Base-by-base conservation (phyloP, 2,329 filamentous ascomycete genomes). In the Pseudogymnoascus sp. region DNA sequence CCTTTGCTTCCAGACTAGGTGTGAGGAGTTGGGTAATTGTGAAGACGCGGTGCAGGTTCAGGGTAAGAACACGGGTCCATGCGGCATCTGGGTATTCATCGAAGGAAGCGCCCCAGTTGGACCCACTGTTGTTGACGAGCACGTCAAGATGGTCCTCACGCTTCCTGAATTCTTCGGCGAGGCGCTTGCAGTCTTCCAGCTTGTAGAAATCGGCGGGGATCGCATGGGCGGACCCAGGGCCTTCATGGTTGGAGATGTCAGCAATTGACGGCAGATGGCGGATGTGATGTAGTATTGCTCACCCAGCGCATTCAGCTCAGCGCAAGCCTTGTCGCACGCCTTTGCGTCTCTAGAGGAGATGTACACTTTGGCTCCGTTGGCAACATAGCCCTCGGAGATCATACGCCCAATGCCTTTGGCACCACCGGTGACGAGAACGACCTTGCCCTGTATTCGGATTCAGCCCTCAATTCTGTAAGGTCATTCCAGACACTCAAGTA, bases 321-420 rank as follows among this genome's bases (percentile, higher is more conserved):
- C 82, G 34, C 77, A 82, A 16, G 86, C 83, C 59, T 88, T 78
- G 70, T 80, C 77, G 75, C 85, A 86, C 25, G 78, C 77, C 46
- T 83, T 85, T 14, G 84, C 84, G 34, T 88, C 87, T 23, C 84
- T 81, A 5, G 84, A 88, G 5, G 84, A 85, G 66, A 91, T 87
- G 77, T 89, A 90, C 5, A 90, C 88, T 66, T 83, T 88, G 64
- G 83, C 82, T 63, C 85, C 84, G 74, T 87, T 88, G 63, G 78
- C 72, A n/a, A 88, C 79, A 74, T 86, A 88, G 63, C 84, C 86
- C 63, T 85, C 78, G 34, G 84, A 82, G 66, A 89, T 88, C 86
- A 88, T 88, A 64, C 82, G 82, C 14, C 86, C 86, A 66, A 88
- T 84, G 67, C 85, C 86, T 71, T 87, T 83, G 53, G 80, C 82